Evolutionary conservation across 129 eudicot species (phyloP).

Genomic region (Chrysanthemum seticuspe): DNA sequence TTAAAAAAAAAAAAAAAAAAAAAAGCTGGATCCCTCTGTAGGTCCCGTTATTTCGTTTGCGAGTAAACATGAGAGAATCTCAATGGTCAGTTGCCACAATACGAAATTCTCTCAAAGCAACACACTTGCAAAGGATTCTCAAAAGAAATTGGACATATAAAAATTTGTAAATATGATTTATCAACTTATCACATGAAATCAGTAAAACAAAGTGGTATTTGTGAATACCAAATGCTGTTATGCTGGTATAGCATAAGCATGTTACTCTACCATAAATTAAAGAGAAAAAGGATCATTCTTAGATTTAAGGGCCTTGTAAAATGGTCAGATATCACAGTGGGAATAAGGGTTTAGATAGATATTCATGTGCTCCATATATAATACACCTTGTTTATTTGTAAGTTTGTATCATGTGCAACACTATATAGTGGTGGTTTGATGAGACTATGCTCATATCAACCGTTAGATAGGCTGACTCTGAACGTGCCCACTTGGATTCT

Average conservation of each 20-base stretch:
- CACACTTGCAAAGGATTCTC: no score
- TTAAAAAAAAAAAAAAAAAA: no score
- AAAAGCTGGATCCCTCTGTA: no score
- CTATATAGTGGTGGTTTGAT: conserved; percentile 20
- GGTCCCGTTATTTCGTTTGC: no score
- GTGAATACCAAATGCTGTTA: conserved; percentile 16
- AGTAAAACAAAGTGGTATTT: background rate
- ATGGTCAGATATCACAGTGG: conserved; percentile 28
- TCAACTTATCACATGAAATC: background rate
- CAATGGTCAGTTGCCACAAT: no score
- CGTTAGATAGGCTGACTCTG: conserved; percentile 17
- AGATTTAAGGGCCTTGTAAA: conserved; percentile 6
- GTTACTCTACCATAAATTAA: conserved; percentile 10
- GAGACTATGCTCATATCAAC: background rate
- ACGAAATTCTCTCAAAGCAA: no score
- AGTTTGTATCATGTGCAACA: background rate
- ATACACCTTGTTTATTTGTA: background rate
- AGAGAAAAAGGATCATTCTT: background rate
- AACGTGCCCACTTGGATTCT: background rate
- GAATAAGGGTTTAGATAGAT: conserved; percentile 33
- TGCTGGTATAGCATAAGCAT: conserved; percentile 22
- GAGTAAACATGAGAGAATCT: no score
- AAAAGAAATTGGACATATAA: background rate
- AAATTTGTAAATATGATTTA: background rate
- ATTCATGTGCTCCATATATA: conserved; percentile 20